Evolutionary conservation across 2,329 filamentous ascomycete genomes (phyloP).

Genomic region (Pseudogymnoascus sp.): DNA sequence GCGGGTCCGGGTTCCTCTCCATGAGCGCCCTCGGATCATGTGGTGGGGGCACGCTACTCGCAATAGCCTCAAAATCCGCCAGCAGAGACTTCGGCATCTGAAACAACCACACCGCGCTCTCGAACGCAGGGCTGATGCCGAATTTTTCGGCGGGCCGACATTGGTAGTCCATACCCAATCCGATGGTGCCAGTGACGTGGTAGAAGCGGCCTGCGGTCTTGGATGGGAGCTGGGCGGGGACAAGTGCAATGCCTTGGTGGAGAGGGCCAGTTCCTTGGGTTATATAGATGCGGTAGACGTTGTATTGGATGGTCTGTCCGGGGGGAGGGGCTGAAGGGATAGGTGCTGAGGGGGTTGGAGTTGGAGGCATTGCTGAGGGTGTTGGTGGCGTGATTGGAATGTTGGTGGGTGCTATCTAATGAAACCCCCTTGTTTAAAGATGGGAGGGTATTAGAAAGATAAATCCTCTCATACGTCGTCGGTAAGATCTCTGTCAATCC

Average conservation of each 20-base stretch:
- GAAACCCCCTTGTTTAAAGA: not conserved
- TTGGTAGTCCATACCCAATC: not conserved
- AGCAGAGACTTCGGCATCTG: not conserved
- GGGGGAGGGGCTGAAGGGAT: not conserved
- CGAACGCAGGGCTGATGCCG: not conserved
- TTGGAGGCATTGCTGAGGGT: not conserved
- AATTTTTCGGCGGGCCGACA: not conserved
- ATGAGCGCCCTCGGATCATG: not conserved
- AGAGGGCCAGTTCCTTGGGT: not conserved
- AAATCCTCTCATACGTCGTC: not conserved
- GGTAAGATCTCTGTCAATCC: too few relatives aligned
- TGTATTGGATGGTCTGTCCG: not conserved
- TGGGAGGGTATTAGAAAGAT: not conserved
- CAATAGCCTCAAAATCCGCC: not conserved
- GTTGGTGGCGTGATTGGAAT: not conserved
- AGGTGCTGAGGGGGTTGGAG: not conserved
- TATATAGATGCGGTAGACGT: not conserved
- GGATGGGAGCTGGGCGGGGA: not conserved
- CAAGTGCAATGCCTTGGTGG: not conserved
- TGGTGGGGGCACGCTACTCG: not conserved
- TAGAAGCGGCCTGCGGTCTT: conserved; percentile 1
- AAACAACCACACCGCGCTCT: not conserved
- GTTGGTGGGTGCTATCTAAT: not conserved
- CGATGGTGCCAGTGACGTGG: not conserved
- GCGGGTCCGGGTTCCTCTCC: not conserved